A percentile compares a stretch with the other conserved stretches of the same genome.
phyloP scores from a whole-genome alignment of 2,329 filamentous ascomycete genomes.

The Aspergillus pseudoterreus region DNA sequence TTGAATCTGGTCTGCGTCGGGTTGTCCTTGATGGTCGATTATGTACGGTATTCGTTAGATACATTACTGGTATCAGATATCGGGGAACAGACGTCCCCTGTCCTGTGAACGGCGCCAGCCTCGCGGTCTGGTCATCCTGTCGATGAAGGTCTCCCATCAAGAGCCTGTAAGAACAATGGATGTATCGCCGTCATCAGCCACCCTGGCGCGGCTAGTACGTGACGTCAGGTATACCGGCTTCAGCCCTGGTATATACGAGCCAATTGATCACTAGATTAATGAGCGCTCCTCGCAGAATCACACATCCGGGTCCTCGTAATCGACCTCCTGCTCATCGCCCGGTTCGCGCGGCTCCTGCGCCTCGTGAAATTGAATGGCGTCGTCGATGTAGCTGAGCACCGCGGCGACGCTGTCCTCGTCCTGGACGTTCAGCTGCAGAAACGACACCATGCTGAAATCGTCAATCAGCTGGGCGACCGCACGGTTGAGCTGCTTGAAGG shows the following conservation, averaged over 20 bases:
- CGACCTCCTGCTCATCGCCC: conserved; percentile 58
- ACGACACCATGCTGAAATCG: conserved; percentile 97
- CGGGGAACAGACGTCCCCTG: too few species aligned
- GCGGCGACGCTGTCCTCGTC: conserved; percentile 86
- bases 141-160: too few species aligned
- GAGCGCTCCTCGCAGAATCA: conserved; percentile 3
- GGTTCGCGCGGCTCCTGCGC: conserved; percentile 88
- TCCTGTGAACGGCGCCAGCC: too few species aligned
- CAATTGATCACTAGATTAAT: too few species aligned
- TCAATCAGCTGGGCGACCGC: conserved; percentile 91
- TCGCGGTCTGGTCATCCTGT: too few species aligned
- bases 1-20: neutral
- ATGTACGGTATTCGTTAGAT: too few species aligned
- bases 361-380: conserved; percentile 89
- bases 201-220: neutral
- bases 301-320: conserved; percentile 41
- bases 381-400: conserved; percentile 88
- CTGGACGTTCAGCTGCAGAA: conserved; percentile 81
- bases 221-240: neutral
- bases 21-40: neutral
- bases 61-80: too few species aligned
- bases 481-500: conserved; percentile 77
- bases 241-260: neutral
- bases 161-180: too few species aligned
- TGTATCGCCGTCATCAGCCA: too few species aligned